Evolutionary conservation across 345 rosid genomes (phyloP).

Genomic region (Camelina laxa): DNA sequence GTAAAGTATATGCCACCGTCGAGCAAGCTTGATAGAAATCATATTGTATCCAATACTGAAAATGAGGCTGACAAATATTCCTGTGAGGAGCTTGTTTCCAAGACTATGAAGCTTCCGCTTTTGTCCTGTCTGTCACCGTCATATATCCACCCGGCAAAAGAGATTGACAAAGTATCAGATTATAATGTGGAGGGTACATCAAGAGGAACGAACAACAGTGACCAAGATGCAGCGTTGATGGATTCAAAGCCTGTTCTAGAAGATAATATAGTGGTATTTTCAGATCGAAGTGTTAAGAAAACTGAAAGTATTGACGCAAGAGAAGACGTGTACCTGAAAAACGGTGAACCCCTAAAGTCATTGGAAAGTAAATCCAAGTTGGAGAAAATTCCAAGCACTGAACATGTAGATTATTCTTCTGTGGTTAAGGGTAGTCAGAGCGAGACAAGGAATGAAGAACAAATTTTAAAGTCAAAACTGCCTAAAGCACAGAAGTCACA

Average conservation of each 20-base stretch:
- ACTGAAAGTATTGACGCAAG: constrained; percentile 51
- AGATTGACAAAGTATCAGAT: constrained; percentile 44
- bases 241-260: constrained; percentile 48
- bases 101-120: constrained; percentile 72
- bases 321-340: constrained; percentile 50
- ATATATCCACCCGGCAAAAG: constrained; percentile 45
- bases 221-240: constrained; percentile 30
- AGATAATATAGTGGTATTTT: constrained; percentile 50
- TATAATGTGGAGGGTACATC: constrained; percentile 43
- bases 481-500: constrained; percentile 45
- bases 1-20: constrained; percentile 50
- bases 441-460: constrained; percentile 47
- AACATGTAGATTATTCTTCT: constrained; percentile 41
- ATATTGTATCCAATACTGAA: constrained; percentile 48
- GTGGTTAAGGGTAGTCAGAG: constrained; percentile 52
- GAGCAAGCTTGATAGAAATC: constrained; percentile 45
- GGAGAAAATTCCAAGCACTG: constrained; percentile 49
- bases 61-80: constrained; percentile 48
- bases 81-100: constrained; percentile 74
- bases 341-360: constrained; percentile 47
- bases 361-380: constrained; percentile 49
- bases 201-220: constrained; percentile 36
- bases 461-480: constrained; percentile 43
- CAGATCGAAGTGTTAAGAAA: constrained; percentile 50
- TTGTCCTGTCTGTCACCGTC: constrained; percentile 56